Evolutionary conservation across 805 yeast species (phyloP).

Genomic region (Yarrowia divulgata): DNA sequence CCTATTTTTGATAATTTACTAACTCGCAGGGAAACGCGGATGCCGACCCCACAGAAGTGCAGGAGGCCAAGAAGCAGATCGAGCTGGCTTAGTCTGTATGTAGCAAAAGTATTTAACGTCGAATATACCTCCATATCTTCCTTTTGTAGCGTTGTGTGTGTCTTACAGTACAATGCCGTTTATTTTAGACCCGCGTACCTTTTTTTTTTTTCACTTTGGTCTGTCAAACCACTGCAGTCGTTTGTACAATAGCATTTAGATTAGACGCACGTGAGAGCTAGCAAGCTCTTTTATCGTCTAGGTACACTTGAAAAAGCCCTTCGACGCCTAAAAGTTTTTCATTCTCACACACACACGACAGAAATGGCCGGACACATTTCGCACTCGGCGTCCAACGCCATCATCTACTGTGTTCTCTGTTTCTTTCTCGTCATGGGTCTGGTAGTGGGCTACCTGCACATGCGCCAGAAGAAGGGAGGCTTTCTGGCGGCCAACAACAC

Average conservation of each 20-base stretch:
- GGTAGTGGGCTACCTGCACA: slow-evolving; percentile 65
- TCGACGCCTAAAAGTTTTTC: background rate
- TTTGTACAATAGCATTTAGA: slow-evolving; percentile 5
- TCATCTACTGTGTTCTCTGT: slow-evolving; percentile 67
- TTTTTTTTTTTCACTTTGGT: background rate
- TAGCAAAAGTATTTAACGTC: background rate
- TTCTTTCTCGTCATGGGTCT: slow-evolving; percentile 62
- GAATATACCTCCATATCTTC: background rate
- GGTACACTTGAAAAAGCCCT: background rate
- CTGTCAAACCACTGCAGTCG: background rate
- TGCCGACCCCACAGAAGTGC: slow-evolving; percentile 28
- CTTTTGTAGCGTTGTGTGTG: no score
- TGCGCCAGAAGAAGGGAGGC: slow-evolving; percentile 53
- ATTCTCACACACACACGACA: background rate
- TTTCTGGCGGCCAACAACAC: slow-evolving; percentile 83
- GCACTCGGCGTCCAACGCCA: slow-evolving; percentile 66
- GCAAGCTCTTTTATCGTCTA: slow-evolving; percentile 18
- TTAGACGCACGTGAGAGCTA: slow-evolving; percentile 10
- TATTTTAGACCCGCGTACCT: background rate
- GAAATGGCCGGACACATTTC: slow-evolving; percentile 48
- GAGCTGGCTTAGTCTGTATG: slow-evolving; percentile 29
- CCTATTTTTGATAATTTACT: background rate
- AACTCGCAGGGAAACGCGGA: slow-evolving; percentile 30
- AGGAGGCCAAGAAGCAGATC: slow-evolving; percentile 38
- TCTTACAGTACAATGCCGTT: no score